Base-by-base conservation (phyloP, 1,284 basidiomycete genomes). In the Neonothopanus nambi region DNA sequence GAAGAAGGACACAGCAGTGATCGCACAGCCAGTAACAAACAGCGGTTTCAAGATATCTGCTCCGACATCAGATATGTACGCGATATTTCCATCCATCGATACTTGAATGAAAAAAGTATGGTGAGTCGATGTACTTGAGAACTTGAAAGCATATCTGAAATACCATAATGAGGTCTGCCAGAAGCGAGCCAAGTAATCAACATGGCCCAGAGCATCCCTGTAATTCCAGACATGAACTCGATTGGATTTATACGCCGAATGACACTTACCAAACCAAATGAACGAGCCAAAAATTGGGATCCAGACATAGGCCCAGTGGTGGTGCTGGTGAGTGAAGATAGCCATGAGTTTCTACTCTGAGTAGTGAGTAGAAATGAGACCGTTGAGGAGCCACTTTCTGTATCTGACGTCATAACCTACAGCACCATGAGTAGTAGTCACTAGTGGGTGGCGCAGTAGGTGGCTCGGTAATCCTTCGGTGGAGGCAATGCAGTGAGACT, bases 41-140 rank as follows among this genome's bases (percentile, higher is more conserved):
- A 91, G 73, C 5, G 88, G 88, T 63, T 90, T 89, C 30, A 91
- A 70, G 41, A 77, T 73, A 59, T 78, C 78, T 20, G 87, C 88
- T 18, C 84, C 88, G 30, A 90, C 69, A 62, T 90, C 87, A 20
- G 86, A 89, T 47, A 90, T 89, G 66, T 86, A 89, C 11, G 83
- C 82, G 49, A 90, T 81, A 4, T 65, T 70, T 33, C 43, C 79
- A 30, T 83, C 77, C 66, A 72, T 66, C 18, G 76, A 70, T 4
- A 54, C 58, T 59, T n/a, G 43, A 24, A 5, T 40, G 7, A 5
- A n/a, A 50, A 26, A 21, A n/a, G 21, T 33, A 43, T 24, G n/a
- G 1, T 39, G 37, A 23, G 17, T 18, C 20, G 15, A 5, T 20
- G 17, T 5, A 42, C 26, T 40, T 5, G 9, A 20, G 24, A 23